Evolutionary conservation across 2,329 filamentous ascomycete species (phyloP).

Genomic region (Rhytidhysteron rufulum): DNA sequence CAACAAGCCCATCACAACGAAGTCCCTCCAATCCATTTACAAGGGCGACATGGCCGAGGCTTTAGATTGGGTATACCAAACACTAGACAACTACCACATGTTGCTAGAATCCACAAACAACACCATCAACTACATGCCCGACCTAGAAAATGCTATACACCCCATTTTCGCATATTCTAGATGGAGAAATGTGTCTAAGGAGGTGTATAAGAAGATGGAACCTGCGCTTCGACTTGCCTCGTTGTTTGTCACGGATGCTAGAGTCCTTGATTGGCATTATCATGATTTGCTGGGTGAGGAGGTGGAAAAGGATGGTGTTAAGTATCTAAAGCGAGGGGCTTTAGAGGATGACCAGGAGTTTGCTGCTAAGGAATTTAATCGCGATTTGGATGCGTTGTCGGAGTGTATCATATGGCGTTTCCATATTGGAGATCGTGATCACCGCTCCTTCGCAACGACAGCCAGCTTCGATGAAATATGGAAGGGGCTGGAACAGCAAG

Average conservation of each 20-base stretch:
- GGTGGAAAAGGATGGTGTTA: background rate
- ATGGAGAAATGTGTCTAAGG: background rate
- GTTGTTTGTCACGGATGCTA: background rate
- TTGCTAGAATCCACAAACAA: no score
- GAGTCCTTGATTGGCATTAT: conserved; percentile 4
- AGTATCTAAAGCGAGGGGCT: background rate
- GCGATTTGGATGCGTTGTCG: background rate
- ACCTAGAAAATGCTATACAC: background rate
- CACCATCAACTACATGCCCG: no score
- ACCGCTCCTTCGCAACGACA: background rate
- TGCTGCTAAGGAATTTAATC: background rate
- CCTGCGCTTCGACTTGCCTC: conserved; percentile 4
- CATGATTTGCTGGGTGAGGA: background rate
- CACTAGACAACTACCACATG: background rate
- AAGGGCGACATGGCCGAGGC: background rate
- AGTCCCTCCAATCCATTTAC: background rate
- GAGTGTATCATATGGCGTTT: background rate
- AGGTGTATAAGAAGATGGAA: conserved; percentile 1
- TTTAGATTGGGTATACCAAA: background rate
- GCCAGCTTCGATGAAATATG: background rate
- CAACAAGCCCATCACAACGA: no score
- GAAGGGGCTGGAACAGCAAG: background rate
- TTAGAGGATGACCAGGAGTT: background rate
- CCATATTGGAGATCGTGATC: background rate
- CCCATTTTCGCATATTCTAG: background rate